A percentile compares a stretch with the other conserved stretches of the same genome.
phyloP scores from a whole-genome alignment of 805 yeast genomes.

The Saturnispora kantuleensis region DNA sequence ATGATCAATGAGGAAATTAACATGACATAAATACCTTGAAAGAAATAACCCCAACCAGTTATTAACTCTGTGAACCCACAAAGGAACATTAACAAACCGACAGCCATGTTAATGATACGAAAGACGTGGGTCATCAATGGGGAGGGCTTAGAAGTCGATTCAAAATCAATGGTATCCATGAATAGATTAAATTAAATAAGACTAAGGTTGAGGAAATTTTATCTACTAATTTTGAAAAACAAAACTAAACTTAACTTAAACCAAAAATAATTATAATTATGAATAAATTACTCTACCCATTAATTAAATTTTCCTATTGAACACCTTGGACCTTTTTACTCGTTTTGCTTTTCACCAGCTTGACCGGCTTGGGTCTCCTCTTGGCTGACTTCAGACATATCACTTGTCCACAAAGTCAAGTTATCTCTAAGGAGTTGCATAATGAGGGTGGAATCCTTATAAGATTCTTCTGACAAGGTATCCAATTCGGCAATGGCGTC shows the following conservation, averaged over 20 bases:
- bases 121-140: conserved; percentile 27
- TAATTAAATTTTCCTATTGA: conserved; percentile 2
- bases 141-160: conserved; percentile 15
- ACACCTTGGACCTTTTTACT: conserved; percentile 2
- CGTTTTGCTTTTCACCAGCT: conserved; percentile 11
- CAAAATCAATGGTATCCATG: conserved; percentile 35
- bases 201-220: neutral
- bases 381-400: conserved; percentile 75
- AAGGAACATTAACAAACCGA: conserved; percentile 41
- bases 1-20: conserved; percentile 46
- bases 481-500: conserved; percentile 99
- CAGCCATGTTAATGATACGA: conserved; percentile 42
- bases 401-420: conserved; percentile 96
- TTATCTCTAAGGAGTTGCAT: conserved; percentile 99
- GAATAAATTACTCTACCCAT: neutral
- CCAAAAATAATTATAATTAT: conserved; percentile 1
- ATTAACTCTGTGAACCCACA: conserved; percentile 43
- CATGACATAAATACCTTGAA: conserved; percentile 50
- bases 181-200: neutral
- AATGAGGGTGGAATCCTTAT: conserved; percentile 96
- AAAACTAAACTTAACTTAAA: neutral
- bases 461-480: conserved; percentile 93
- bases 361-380: conserved; percentile 30
- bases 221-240: neutral
- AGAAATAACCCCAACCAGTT: conserved; percentile 32